Evolutionary conservation across 1,284 basidiomycete genomes (phyloP), one percentile per base, ranked within the genome.

Genomic region (Microbotryomycetes sp.): DNA sequence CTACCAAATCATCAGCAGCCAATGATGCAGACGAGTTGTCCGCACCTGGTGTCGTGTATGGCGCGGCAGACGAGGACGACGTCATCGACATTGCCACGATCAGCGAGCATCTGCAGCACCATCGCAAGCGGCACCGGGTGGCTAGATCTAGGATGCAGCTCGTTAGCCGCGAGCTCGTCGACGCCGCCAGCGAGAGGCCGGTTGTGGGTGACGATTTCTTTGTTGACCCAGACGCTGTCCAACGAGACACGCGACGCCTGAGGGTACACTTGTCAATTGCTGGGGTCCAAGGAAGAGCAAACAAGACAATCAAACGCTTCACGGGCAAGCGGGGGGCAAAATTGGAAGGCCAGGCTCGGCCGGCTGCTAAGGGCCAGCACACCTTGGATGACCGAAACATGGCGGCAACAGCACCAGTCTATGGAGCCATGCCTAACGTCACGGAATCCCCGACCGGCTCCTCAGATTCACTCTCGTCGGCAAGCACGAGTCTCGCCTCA

Each of bases 391-490:
- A 41, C 35, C n/a, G n/a, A n/a, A n/a, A n/a, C n/a, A 41, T 11
- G 11, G 35, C 35, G 9, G 35, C 35, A 41, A 18, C 9, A 11
- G 35, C 18, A 9, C 35, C 35, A 18, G 35, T 7, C 18, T 5
- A 3, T 29, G 3, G 0, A 11, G 28, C 52, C 18, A 21, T 28
- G 5, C 16, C 11, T 23, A 30, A 47, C 0, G 9, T 58, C 5
- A 23, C 27, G 21, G 47, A 30, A 3, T 55, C 56, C 9, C 60
- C 60, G 6, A n/a, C 41, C 9, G 16, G 16, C 1, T 58, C 56
- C 1, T 4, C n/a, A 18, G 62, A 60, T 3, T 64, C 52, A 2
- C 52, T 64, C 51, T 54, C 13, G 46, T 55, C 1, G 13, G 35
- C 18, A 31, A 41, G 24, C 24, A 13, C 15, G 30, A 24, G 15